These are phyloP conservation scores for Toxicodendron radicans DNA, from an alignment of 345 rosid genomes.

Conservation along the genomic window DNA sequence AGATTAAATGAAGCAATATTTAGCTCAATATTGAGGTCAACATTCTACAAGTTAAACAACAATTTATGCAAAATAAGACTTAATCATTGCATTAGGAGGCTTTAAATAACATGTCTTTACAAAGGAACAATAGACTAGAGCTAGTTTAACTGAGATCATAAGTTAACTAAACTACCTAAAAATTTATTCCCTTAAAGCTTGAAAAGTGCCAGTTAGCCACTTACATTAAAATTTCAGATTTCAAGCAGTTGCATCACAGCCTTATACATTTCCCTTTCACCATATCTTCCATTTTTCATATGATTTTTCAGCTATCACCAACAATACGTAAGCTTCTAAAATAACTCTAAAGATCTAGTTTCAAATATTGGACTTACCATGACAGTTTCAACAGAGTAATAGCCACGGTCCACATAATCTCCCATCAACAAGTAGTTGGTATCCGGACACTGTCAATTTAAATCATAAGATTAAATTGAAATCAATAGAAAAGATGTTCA, in stretches of 20 bases:
- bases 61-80: no score
- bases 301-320: no score
- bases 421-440: conserved; percentile 99
- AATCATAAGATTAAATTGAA: conserved; percentile 14
- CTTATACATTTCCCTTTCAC: neutral
- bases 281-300: neutral
- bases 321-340: no score
- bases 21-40: no score
- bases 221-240: neutral
- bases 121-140: no score
- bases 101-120: no score
- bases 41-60: no score
- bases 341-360: no score
- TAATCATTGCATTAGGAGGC: no score
- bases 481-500: conserved; percentile 9
- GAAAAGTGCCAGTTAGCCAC: neutral
- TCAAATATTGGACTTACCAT: no score
- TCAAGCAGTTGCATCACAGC: neutral
- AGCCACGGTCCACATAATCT: conserved; percentile 97
- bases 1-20: conserved; percentile 26
- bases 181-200: neutral
- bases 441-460: conserved; percentile 84
- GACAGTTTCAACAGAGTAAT: no score
- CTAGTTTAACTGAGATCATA: no score
- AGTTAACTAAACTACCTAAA: neutral